Evolutionary conservation across 768 basidiomycete species (phyloP), one percentile per base, ranked within the genome.

Genomic region (Rickenella mellea): DNA sequence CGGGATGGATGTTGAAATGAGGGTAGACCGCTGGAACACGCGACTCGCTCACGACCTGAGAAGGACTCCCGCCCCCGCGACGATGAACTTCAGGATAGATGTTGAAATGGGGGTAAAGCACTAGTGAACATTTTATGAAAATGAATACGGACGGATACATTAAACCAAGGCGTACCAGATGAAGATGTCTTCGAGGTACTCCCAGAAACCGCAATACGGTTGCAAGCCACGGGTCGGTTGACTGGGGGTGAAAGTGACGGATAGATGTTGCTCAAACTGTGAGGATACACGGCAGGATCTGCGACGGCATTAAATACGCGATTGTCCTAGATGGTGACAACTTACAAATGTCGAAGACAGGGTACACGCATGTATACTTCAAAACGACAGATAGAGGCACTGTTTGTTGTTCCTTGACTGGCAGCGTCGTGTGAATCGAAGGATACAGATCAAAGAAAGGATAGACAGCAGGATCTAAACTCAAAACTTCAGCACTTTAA

Each of bases 201-300:
- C n/a, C n/a, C n/a, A n/a, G n/a, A n/a, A n/a, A n/a, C n/a, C n/a
- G n/a, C n/a, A n/a, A n/a, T n/a, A n/a, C n/a, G n/a, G n/a, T n/a
- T n/a, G n/a, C n/a, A n/a, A n/a, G n/a, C n/a, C n/a, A n/a, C n/a
- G n/a, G n/a, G n/a, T n/a, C n/a, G n/a, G n/a, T n/a, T n/a, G n/a
- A n/a, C n/a, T 4, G 12, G 38, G 37, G 21, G 21, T 20, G 14
- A 40, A 9, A 7, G 17, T 10, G 9, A 12, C n/a, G 63, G 60
- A 48, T 71, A 70, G 38, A 68, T 62, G 21, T 43, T 45, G 32
- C 58, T 41, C 19, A 24, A 36, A 51, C 49, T 38, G 46, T 49
- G 53, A 6, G 71, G 69, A 53, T 74, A 73, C 35, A 60, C 55
- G 41, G 62, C 48, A 40, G 55, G 54, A 52, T 70, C 68, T 70